Conservation (phyloP, 306 rosid genomes). For the Inga leiocalycina region DNA sequence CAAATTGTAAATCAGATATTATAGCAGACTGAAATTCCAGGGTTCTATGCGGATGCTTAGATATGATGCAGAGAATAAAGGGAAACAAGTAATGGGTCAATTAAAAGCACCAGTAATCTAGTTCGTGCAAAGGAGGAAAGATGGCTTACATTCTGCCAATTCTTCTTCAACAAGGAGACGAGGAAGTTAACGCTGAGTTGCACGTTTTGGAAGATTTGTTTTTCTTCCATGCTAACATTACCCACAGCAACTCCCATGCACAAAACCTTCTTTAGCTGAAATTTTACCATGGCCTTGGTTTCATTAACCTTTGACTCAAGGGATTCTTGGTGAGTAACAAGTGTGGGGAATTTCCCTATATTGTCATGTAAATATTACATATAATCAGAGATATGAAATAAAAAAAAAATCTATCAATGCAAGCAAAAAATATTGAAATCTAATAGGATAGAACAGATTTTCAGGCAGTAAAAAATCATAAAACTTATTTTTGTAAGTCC, state of each 20-base stretch:
- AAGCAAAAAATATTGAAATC: neutral
- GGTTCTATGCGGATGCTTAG: neutral
- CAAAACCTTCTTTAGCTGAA: constrained; percentile 87
- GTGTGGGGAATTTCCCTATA: constrained; percentile 82
- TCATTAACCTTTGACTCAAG: constrained; percentile 79
- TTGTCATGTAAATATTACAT: neutral
- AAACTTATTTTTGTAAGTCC: neutral
- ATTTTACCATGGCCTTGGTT: constrained; percentile 82
- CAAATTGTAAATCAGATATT: neutral
- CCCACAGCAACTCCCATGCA: constrained; percentile 96
- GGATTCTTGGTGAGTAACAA: constrained; percentile 85
- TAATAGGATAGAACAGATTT: neutral
- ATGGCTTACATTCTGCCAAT: constrained; percentile 83
- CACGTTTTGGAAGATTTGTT: constrained; percentile 84
- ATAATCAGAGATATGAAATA: neutral
- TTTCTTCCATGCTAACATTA: constrained; percentile 85
- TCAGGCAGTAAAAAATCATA: neutral
- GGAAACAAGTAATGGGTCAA: neutral
- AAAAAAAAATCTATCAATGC: neutral
- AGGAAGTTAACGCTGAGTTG: constrained; percentile 86
- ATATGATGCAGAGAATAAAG: neutral
- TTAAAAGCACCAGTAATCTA: neutral
- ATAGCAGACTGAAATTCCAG: neutral
- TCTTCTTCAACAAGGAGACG: constrained; percentile 80
- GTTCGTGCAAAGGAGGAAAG: neutral